Evolutionary conservation across 345 rosid species (phyloP), one percentile per base, ranked within the genome.

Genomic region (Moringa oleifera): DNA sequence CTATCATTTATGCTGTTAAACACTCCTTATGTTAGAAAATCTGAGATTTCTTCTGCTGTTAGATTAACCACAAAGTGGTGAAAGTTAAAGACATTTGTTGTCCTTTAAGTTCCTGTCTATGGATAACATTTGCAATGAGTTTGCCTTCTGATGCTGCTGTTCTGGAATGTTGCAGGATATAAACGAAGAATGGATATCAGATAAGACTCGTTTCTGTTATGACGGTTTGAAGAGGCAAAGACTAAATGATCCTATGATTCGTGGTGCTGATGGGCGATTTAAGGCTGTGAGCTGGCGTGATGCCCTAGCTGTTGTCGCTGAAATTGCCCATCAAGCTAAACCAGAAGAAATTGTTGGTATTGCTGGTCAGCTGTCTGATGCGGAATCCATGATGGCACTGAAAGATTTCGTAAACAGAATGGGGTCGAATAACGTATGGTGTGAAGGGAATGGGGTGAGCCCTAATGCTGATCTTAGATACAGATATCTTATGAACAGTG

Each of bases 171-270:
- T 75, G 64, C 86, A 95, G 99, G 99, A 95, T 57, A 89, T 95
- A 63, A 95, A 95, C 70, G 98, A 95, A 77, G 99, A 95, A 69
- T 95, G 99, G 99, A 91, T 95, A 77, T 95, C 99, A 53, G 99
- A 95, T 70, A 95, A 95, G 80, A 95, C 98, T 23, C 81, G 99
- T 45, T 95, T 95, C 68, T 77, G 84, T 62, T 95, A 91, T 75
- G 99, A 95, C 68, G 99, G 99, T 71, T 73, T 95, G 69, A 95
- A 95, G 83, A 85, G 99, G 76, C 99, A 95, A 82, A 89, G 99
- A 79, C 81, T 95, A 54, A 95, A 86, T 73, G 99, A 95, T 65
- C 97, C 99, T 51, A 95, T 95, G 99, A 78, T 91, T 67, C 95
- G 97, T 65, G 96, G 84, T 55, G 58, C 86, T 53, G 97, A 95